Base-by-base conservation (phyloP, 202 grass and related monocot species). In the Setaria italica region DNA sequence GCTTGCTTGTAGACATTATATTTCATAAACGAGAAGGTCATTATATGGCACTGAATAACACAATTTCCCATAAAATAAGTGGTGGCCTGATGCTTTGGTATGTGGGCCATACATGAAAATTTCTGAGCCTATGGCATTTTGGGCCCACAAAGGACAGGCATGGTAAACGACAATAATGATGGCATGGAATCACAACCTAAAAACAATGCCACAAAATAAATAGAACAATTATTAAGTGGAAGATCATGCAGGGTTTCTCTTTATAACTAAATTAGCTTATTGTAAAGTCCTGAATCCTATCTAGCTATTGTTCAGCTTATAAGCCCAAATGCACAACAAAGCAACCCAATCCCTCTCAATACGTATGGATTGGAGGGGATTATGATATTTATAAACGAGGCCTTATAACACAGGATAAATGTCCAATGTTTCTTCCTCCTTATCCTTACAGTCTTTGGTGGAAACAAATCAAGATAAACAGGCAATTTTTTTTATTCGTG, bases 241-340 rank as follows among this genome's bases (percentile, higher is more conserved):
- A 2, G 50, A 75, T 35, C 3, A 8, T 56, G 50, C 32, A 76
- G 9, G 48, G 33, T 20, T 57, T 76, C 34, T 39, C 17, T 41
- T 58, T 57, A 56, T 37, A 76, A 83, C 51, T 51, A 83, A 14
- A 39, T 2, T 73, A 72, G 29, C 69, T 73, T 63, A 50, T 49
- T 62, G 67, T 59, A 20, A 73, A 51, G 20, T 9, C 58, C 58
- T 39, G 20, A 63, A 64, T 15, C 17, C 2, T 74, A 64, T 16
- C 43, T 42, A 29, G 13, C 46, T 66, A 53, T 41, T 64, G 72
- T 15, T 83, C 32, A 51, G 14, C 70, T 75, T 75, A 75, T 64
- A 65, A 50, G 19, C 35, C 11, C 20, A 12, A 14, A 46, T 45
- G 56, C 37, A 21, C n/a, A n/a, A 41, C 39, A 42, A 76, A 76